Evolutionary conservation across 306 rosid genomes (phyloP), one percentile per base, ranked within the genome.

Genomic region (Prunus kanzakura): DNA sequence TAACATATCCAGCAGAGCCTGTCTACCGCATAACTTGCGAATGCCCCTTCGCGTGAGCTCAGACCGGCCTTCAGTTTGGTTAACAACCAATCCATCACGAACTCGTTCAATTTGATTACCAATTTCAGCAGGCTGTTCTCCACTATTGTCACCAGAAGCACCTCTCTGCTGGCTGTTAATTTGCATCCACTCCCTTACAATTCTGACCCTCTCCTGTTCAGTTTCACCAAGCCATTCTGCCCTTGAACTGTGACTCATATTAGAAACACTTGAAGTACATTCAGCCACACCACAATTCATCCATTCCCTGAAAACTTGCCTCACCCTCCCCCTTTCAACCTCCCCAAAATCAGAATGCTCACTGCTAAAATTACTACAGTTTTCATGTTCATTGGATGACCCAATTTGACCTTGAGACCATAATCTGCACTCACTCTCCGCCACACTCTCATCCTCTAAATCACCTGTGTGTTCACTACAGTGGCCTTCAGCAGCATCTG

Each of bases 221-320:
- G 86, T 87, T 89, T 91, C 97, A 72, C 91, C 97, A 11, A 82
- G 93, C 87, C 93, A 82, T 66, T 84, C 93, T 30, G 88, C 88
- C 86, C 93, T 85, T 69, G 90, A 76, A 77, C 87, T 69, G 69
- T 55, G 80, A 69, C 76, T 88, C 73, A 81, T 71, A 27, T n/a
- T 90, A 83, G 90, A 76, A 83, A 72, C 72, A 74, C 83, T 80
- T 7, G 93, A 76, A 49, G 82, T 74, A 35, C 57, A 84, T 77
- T 84, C 97, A 80, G 85, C 79, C 11, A 62, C 88, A 76, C 96
- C 92, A 82, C 82, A 89, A 70, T 80, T 86, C 91, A 84, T 95
- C 97, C 99, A 95, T 78, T 87, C 99, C 85, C 83, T 90, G 74
- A 95, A 95, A 84, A 91, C 80, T 80, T 89, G 89, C 78, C 99